Evolutionary conservation across 352 stramenopile genomes (phyloP), one percentile per base, ranked within the genome.

Genomic region (Phytophthora hibernalis): DNA sequence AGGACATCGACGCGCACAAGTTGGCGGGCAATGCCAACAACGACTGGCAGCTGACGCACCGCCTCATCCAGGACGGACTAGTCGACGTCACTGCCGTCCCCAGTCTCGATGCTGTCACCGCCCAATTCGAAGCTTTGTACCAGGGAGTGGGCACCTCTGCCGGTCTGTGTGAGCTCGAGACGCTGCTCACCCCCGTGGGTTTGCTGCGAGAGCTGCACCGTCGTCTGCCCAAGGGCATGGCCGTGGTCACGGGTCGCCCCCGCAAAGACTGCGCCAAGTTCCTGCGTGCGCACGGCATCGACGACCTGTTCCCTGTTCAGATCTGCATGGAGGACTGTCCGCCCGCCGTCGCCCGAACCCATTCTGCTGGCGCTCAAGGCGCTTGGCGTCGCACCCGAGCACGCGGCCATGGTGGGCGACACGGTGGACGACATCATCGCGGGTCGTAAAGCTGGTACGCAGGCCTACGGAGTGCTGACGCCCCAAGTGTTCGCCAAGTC

Each of bases 311-410:
- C 77, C 82, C 89, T 20, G 82, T 88, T 37, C 86, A 83, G 53
- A 89, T 98, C 15, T 99, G 96, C 69, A 99, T 99, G 96, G 96
- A 99, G 67, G 96, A 99, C 77, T 93, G 89, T 44, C 78, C 89
- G 22, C 89, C 94, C 15, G 72, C 97, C 97, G 15, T 95, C 96
- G 55, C 93, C 96, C 2, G 93, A 94, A 67, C 94, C 95, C 0
- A 85, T 99, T 30, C 42, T 70, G 21, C 68, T 94, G 43, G 93
- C 89, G 40, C 89, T 97, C 33, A 85, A 97, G 57, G 73, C 80
- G 8, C 76, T 99, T n/a, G 76, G 74, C 16, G 79, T 98, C 7
- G 56, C 81, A 15, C 77, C 95, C 0, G 64, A 76, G 21, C 66
- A 92, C 50, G 93, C 91, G 1, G 80, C 90, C 43, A 98, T 99